Conservation (phyloP, 2,329 filamentous ascomycete genomes). For the Colletotrichum scovillei region DNA sequence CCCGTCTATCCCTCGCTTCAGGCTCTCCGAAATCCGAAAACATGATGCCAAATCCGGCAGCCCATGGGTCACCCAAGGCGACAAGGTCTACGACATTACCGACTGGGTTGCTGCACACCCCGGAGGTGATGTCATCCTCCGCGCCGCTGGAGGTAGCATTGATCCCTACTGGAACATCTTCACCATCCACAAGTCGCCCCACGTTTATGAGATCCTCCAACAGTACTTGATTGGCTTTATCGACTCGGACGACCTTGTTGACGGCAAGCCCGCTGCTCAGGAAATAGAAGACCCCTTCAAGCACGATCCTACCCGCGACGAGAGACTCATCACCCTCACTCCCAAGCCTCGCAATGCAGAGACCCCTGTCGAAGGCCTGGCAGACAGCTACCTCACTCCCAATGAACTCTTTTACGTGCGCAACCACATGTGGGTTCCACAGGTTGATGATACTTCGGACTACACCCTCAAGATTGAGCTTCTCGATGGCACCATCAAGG, state of each 20-base stretch:
- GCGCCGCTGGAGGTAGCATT: conserved; percentile 72
- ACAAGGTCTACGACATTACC: conserved; percentile 77
- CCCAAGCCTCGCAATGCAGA: conserved; percentile 71
- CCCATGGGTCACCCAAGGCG: conserved; percentile 73
- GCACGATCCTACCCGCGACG: conserved; percentile 63
- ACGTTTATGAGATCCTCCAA: conserved; percentile 74
- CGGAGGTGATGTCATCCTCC: conserved; percentile 75
- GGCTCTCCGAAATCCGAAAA: conserved; percentile 61
- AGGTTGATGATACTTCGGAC: conserved; percentile 50
- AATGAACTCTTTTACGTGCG: conserved; percentile 52
- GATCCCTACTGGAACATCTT: conserved; percentile 80
- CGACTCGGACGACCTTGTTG: conserved; percentile 67
- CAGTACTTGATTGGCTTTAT: conserved; percentile 73
- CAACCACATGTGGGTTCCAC: conserved; percentile 74
- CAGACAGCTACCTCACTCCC: conserved; percentile 63
- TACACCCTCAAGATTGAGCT: conserved; percentile 66
- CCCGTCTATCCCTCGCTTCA: conserved; percentile 59
- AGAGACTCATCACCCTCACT: conserved; percentile 62
- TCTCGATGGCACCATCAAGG: conserved; percentile 61
- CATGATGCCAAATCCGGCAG: conserved; percentile 63
- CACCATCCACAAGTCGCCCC: conserved; percentile 72
- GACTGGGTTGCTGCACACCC: conserved; percentile 75
- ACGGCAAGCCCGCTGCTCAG: conserved; percentile 64
- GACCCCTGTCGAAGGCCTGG: conserved; percentile 62
- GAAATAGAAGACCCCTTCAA: conserved; percentile 71